A percentile compares a stretch with the other conserved stretches of the same genome.
Evolutionary conservation across 2,329 filamentous ascomycete genomes (phyloP).

Genomic region (Aspergillus oerlinghausenensis): DNA sequence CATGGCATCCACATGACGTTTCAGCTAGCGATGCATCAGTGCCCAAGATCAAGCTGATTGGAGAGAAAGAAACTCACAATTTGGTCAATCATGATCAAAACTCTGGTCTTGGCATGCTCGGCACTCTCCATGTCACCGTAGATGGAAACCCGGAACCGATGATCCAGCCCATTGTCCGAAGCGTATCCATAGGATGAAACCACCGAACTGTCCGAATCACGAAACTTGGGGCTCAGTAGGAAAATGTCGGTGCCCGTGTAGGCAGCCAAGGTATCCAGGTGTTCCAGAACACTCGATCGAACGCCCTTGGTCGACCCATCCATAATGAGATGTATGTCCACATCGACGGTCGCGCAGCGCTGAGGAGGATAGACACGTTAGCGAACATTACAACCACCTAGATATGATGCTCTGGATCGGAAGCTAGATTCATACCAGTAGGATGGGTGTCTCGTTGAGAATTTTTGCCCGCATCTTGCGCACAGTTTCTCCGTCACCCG

Average conservation of each 20-base stretch:
- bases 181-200: slow-evolving; percentile 70
- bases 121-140: slow-evolving; percentile 93
- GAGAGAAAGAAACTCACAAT: slow-evolving; percentile 53
- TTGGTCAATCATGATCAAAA: slow-evolving; percentile 95
- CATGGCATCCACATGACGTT: slow-evolving; percentile 66
- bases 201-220: slow-evolving; percentile 68
- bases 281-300: slow-evolving; percentile 70
- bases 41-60: slow-evolving; percentile 1
- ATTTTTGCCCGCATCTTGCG: slow-evolving; percentile 86
- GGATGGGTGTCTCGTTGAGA: slow-evolving; percentile 85
- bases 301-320: slow-evolving; percentile 66
- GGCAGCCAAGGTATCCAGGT: slow-evolving; percentile 78
- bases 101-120: slow-evolving; percentile 93
- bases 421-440: slow-evolving; percentile 63
- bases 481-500: slow-evolving; percentile 79
- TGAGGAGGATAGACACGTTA: slow-evolving; percentile 38
- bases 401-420: slow-evolving; percentile 16
- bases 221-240: slow-evolving; percentile 82
- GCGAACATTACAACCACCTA: slow-evolving; percentile 15
- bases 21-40: slow-evolving; percentile 38
- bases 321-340: slow-evolving; percentile 85
- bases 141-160: slow-evolving; percentile 86
- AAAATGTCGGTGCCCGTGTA: slow-evolving; percentile 97
- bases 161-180: slow-evolving; percentile 76
- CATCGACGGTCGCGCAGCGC: slow-evolving; percentile 90